Evolutionary conservation across 495 filamentous ascomycete species (phyloP), one percentile per base, ranked within the genome.

Genomic region (Penicillium steckii): DNA sequence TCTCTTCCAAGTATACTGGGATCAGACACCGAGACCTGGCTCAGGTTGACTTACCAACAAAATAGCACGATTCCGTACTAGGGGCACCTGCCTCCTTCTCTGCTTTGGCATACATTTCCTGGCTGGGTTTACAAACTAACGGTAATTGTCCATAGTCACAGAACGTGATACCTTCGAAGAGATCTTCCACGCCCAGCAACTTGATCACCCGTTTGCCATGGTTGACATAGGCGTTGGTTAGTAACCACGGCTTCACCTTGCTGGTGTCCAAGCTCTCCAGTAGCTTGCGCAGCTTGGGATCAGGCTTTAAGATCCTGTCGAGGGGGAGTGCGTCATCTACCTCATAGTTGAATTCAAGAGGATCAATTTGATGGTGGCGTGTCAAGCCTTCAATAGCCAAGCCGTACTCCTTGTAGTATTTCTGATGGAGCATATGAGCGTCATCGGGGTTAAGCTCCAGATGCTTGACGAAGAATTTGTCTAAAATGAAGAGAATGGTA

Each of bases 281-380:
- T 43, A 99, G 66, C 60, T 80, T 73, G 40, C 90, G 85, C 44
- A 99, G 77, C 46, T 82, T 74, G 1, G 83, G 80, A 56, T 95
- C 83, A 0, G 89, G 89, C 49, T 76, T 85, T 61, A 99, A 84
- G 66, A 97, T 81, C 8, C 73, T 73, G 49, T 96, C 91, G 10
- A 99, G 81, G 1, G 95, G 93, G 21, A 99, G 74, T 0, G 95
- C 93, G 62, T 99, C 95, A 67, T 99, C 95, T 22, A 97, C 95
- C 70, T 91, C 84, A 53, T 78, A 69, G 68, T 99, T 99, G 80
- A 96, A 99, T 24, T 91, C 91, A 3, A 99, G 79, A 2, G 95
- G 87, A 61, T 99, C 91, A 60, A 99, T 94, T 69, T 93, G 87
- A 71, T 99, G 95, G 69, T 97, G 86, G 21, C 89, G 85, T 1